These are phyloP conservation scores for Sporisorium graminicola DNA, from an alignment of 1,284 basidiomycete species.

Conservation along the genomic window DNA sequence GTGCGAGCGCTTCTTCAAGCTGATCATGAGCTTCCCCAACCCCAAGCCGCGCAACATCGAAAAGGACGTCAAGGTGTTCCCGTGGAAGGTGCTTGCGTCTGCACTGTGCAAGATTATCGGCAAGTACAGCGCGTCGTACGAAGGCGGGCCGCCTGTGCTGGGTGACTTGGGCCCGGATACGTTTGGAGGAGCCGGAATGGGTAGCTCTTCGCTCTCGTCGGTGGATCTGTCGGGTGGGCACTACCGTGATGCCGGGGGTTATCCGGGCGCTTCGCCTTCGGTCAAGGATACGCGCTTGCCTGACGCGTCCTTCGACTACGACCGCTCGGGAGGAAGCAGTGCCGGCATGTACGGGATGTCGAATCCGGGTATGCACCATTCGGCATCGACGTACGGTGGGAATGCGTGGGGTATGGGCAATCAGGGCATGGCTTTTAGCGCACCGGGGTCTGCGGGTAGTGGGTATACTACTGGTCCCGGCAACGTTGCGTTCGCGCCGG, in stretches of 20 bases:
- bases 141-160: conserved; percentile 39
- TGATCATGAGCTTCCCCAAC: conserved; percentile 93
- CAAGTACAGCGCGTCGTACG: conserved; percentile 77
- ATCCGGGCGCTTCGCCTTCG: conserved; percentile 30
- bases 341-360: conserved; percentile 33
- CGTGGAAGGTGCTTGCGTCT: conserved; percentile 84
- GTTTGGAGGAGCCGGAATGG: conserved; percentile 32
- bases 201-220: conserved; percentile 14
- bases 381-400: conserved; percentile 13
- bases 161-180: conserved; percentile 33
- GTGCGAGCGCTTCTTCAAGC: conserved; percentile 87
- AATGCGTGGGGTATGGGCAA: conserved; percentile 29
- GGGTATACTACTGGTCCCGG: conserved; percentile 14
- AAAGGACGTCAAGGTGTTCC: conserved; percentile 97
- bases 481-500: conserved; percentile 15
- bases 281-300: conserved; percentile 27
- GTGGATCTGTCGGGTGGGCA: conserved; percentile 48
- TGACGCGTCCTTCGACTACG: conserved; percentile 40
- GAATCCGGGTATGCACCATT: conserved; percentile 10
- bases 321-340: conserved; percentile 30
- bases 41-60: conserved; percentile 96
- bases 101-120: conserved; percentile 91
- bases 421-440: conserved; percentile 32
- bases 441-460: conserved; percentile 11
- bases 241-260: conserved; percentile 29